Percentiles rank a stretch among this genome's conserved stretches.
Conservation (phyloP, 306 rosid genomes). For the Dryas drummondii region DNA sequence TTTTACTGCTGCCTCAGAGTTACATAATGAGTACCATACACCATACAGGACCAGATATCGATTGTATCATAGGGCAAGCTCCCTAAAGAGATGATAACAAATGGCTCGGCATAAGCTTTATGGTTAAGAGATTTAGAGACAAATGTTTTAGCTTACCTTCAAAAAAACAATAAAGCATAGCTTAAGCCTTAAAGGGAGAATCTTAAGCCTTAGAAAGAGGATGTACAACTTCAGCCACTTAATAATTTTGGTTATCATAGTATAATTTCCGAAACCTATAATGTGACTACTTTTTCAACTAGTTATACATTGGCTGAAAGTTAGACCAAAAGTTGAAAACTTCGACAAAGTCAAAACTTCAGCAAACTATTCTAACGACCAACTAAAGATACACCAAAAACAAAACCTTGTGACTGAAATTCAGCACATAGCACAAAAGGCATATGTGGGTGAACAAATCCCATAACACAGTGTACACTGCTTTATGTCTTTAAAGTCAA, state of each 20-base stretch:
- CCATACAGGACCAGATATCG: background rate
- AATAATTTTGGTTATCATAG: background rate
- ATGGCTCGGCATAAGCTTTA: background rate
- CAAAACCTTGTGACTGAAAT: background rate
- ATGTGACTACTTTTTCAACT: background rate
- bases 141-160: background rate
- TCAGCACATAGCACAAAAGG: background rate
- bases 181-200: background rate
- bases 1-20: background rate
- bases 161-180: background rate
- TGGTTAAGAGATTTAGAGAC: background rate
- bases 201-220: background rate
- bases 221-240: background rate
- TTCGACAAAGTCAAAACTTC: background rate
- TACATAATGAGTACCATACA: background rate
- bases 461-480: background rate
- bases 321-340: background rate
- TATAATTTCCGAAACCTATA: background rate
- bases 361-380: background rate
- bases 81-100: background rate
- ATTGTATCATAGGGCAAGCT: background rate
- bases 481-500: background rate
- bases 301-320: background rate
- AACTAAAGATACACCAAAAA: background rate
- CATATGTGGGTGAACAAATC: background rate